Percentiles rank a stretch among this genome's conserved stretches.
These are phyloP conservation scores for Pascua guehoae DNA, from an alignment of 1,284 basidiomycete genomes.

Conservation along the genomic window DNA sequence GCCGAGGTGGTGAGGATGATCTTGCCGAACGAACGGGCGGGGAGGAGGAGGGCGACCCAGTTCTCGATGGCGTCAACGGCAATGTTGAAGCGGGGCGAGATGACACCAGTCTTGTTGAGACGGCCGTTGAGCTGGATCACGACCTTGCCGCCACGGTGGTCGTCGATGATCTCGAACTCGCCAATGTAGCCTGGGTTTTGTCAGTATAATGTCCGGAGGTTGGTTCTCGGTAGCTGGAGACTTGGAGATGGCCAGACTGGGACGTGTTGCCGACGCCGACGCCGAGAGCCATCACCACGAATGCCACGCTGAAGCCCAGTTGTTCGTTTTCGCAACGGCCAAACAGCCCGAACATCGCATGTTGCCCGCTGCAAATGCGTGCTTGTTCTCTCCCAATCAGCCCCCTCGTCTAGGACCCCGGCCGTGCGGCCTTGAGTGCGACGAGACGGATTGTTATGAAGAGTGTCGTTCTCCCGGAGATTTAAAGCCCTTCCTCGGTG, in stretches of 20 bases:
- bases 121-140: conserved; percentile 98
- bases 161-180: conserved; percentile 99
- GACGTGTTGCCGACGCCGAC: too few species aligned
- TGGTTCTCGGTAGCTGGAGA: too few species aligned
- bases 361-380: too few species aligned
- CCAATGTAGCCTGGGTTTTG: conserved; percentile 81
- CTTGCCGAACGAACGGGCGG: conserved; percentile 92
- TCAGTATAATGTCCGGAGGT: background rate
- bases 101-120: conserved; percentile 98
- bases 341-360: too few species aligned
- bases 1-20: conserved; percentile 95
- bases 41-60: conserved; percentile 81
- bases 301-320: too few species aligned
- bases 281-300: too few species aligned
- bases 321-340: too few species aligned
- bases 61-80: conserved; percentile 72
- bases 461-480: conserved; percentile 43
- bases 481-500: conserved; percentile 52
- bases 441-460: conserved; percentile 29
- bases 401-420: conserved; percentile 30
- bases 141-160: conserved; percentile 98
- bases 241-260: background rate
- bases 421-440: conserved; percentile 46
- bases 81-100: conserved; percentile 97
- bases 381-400: conserved; percentile 43